Base-by-base conservation (phyloP, 495 filamentous ascomycete species). In the Platismatia glauca region DNA sequence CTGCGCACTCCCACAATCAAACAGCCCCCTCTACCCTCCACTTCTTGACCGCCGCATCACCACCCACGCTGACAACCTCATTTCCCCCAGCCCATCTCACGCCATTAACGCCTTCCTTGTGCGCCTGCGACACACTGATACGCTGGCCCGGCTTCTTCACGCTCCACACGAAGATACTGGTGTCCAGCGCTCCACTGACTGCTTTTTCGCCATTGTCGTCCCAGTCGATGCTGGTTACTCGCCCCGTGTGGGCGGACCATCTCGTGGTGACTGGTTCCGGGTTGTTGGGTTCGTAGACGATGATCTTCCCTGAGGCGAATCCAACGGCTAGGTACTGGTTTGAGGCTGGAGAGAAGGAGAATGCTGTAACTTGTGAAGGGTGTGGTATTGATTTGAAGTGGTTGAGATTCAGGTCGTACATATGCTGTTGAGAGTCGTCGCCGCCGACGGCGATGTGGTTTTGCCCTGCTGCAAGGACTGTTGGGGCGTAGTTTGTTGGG, bases 71-170 rank as follows among this genome's bases (percentile, higher is more conserved):
- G 3, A 87, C 83, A 37, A 97, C 80, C 74, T 81, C 89, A n/a
- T 76, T 78, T 29, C 78, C 83, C 11, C 82, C 82, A 22, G 89
- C 80, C 95, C 94, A 98, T 12, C 77, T 82, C 7, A 97, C 91
- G 6, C 88, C 91, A 67, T 87, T 89, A 11, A 98, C 90, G 3
- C 94, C 94, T 62, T 97, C 94, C 76, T 96, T 96, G 72, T 98
- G 94, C 55, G 92, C 90, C 71, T 95, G 90, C 34, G 80, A 72
- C 43, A 84, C 83, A 73, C 90, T 91, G 58, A 93, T 76, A 70
- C 92, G 82, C 70, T 85, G 86, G 33, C 89, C 90, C 0, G 91
- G 93, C 64, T 89, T 87, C 53, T 82, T 78, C 65, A 97, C 75
- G 72, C 90, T 95, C 91, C 94, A 98, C 35, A 95, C 86, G 68